Evolutionary conservation across 305 asterid species (phyloP), one percentile per base, ranked within the genome.

Genomic region (Caryopteris hybrid): DNA sequence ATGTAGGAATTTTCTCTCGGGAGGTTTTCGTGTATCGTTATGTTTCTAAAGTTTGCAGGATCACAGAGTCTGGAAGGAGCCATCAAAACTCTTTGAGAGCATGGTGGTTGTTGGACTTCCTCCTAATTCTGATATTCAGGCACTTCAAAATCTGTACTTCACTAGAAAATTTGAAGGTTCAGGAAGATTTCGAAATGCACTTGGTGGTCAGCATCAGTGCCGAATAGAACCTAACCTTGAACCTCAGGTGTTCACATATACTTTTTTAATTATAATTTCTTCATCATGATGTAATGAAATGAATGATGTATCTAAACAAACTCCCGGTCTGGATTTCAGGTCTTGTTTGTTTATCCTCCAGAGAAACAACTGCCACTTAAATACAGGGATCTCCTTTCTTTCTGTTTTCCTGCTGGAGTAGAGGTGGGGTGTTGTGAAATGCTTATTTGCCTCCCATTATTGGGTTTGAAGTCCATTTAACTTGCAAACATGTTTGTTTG

Each of bases 261-360:
- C 1, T 22, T n/a, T 36, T 22, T 43, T 69, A 20, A 55, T 58
- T 71, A 64, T 22, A 18, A n/a, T 29, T 65, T 62, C 36, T 52
- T 55, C 23, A 23, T 42, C 31, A 12, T 25, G 8, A 62, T 47
- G 58, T 42, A 31, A 38, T 43, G 42, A 47, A 6, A 64, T 50
- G 23, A 36, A 5, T 48, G 13, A 60, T 59, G 33, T 1, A 36
- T 31, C 43, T 25, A 31, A 64, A 29, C 39, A 16, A 43, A 63
- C 59, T 64, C 69, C 52, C 64, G 25, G 54, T 63, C 57, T 67
- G 80, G 60, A 59, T 85, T 81, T 74, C 87, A 95, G 98, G 97
- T 95, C 80, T 79, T 95, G 80, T 92, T 95, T 76, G 98, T 89
- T 64, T 95, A 95, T 86, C 99, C 99, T 38, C 98, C 98, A n/a